Conservation (phyloP, 2,329 filamentous ascomycete species). For the Ambrosiella beaveri region DNA sequence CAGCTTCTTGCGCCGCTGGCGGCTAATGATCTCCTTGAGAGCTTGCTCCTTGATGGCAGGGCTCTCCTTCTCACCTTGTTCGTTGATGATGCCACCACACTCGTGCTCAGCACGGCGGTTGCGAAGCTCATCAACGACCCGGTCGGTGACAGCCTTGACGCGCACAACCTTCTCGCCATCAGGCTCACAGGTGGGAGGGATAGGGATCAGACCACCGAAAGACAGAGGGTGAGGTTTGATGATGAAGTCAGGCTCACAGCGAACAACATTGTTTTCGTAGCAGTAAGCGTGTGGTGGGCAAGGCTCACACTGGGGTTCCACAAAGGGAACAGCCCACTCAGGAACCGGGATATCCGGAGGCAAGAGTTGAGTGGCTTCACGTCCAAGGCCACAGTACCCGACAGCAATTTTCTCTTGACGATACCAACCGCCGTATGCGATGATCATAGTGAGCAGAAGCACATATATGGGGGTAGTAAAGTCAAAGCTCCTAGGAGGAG, state of each 20-base stretch:
- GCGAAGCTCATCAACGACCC: slow-evolving; percentile 70
- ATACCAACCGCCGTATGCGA: slow-evolving; percentile 66
- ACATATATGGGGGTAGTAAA: slow-evolving; percentile 52
- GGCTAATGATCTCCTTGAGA: slow-evolving; percentile 58
- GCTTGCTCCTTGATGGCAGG: slow-evolving; percentile 49
- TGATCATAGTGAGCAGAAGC: slow-evolving; percentile 51
- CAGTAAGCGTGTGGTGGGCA: slow-evolving; percentile 87
- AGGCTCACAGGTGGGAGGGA: slow-evolving; percentile 83
- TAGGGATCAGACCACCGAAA: slow-evolving; percentile 60
- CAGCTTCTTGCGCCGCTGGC: slow-evolving; percentile 67
- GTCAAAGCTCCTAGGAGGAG: slow-evolving; percentile 25
- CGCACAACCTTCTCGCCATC: slow-evolving; percentile 83
- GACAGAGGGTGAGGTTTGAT: slow-evolving; percentile 71
- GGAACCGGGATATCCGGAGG: slow-evolving; percentile 42
- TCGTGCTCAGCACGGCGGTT: slow-evolving; percentile 78
- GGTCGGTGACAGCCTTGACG: slow-evolving; percentile 74
- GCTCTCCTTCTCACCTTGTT: slow-evolving; percentile 40
- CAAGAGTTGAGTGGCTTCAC: slow-evolving; percentile 35
- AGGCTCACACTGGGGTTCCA: slow-evolving; percentile 69
- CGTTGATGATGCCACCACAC: slow-evolving; percentile 56
- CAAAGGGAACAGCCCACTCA: slow-evolving; percentile 49
- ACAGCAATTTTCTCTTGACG: slow-evolving; percentile 91
- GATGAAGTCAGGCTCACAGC: slow-evolving; percentile 77
- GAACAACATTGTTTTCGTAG: slow-evolving; percentile 56
- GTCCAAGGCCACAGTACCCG: slow-evolving; percentile 80